These are phyloP conservation scores for Salvia miltiorrhiza DNA, from an alignment of 257 asterid species.

Conservation along the genomic window DNA sequence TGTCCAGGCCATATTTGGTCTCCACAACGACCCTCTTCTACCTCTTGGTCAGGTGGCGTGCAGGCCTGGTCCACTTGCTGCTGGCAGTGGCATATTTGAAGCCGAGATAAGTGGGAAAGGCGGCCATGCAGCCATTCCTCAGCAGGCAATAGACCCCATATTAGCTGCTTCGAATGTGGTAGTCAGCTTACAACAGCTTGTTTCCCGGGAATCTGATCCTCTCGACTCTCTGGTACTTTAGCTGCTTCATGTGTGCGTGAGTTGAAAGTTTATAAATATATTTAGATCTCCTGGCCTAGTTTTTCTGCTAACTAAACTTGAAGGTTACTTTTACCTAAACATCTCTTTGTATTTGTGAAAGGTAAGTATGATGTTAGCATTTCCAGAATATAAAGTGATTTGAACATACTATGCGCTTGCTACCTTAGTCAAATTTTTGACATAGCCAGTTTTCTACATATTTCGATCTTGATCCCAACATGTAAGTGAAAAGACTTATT, in stretches of 20 bases:
- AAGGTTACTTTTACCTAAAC: neutral
- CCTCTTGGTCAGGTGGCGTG: slow-evolving; percentile 52
- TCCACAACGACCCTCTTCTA: slow-evolving; percentile 38
- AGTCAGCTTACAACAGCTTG: slow-evolving; percentile 77
- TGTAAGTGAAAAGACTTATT: too few species aligned
- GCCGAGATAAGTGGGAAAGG: slow-evolving; percentile 84
- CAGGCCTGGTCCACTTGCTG: slow-evolving; percentile 67
- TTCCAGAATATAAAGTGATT: too few species aligned
- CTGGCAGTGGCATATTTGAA: slow-evolving; percentile 72
- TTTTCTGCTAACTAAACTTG: neutral
- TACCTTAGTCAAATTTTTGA: too few species aligned
- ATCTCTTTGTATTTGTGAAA: neutral
- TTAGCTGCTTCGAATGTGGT: slow-evolving; percentile 78
- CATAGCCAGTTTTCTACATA: too few species aligned
- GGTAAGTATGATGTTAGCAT: too few species aligned
- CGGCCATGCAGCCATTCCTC: slow-evolving; percentile 93
- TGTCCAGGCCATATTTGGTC: slow-evolving; percentile 67
- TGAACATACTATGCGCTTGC: too few species aligned
- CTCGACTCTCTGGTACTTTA: slow-evolving; percentile 73
- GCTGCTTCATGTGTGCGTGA: neutral
- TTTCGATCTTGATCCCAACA: too few species aligned
- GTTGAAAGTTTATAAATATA: neutral
- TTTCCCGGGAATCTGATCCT: slow-evolving; percentile 92
- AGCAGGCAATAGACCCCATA: slow-evolving; percentile 79
- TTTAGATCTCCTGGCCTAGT: neutral